Evolutionary conservation across 345 rosid species (phyloP), one percentile per base, ranked within the genome.

Genomic region (Citrus sp.): DNA sequence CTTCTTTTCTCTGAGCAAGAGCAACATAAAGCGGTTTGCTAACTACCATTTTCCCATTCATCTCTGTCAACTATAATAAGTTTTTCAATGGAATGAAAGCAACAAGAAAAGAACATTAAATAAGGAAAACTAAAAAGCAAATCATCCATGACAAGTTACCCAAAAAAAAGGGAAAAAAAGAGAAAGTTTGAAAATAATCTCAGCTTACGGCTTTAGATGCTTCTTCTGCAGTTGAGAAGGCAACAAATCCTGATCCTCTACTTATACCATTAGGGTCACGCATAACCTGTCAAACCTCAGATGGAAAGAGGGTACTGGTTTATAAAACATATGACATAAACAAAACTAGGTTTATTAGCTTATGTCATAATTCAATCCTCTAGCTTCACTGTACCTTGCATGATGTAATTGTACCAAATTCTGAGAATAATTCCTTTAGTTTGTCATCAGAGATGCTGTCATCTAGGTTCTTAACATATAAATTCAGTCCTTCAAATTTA

Each of bases 21-120:
- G 98, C 99, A 38, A 94, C 99, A 86, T 94, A 96, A 40, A 96
- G 88, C 3, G 97, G 98, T 85, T 96, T 94, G 86, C 91, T 90
- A 77, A 84, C 89, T 74, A 96, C 83, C 93, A 96, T 94, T 85
- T 92, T 96, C 61, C 97, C 95, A 80, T 90, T 89, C 99, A 96
- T 96, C 91, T 92, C 97, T 66, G 79, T 0, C 12, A 91, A 87
- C 93, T 89, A 79, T 58, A 42, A 76, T 73, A 66, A 38, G 5
- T 51, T 30, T 21, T 54, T 30, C 13, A 21, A 60, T 9, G 21
- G 30, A 2, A 22, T 19, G 35, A 4, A 67, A 67, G 13, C 24
- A 25, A 21, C 21, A 30, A 7, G 5, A 21, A 63, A 63, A 63
- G 22, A 12, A 2, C 28, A 13, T 75, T 21, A 63, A 60, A 49